Base-by-base conservation (phyloP, 1,139 yeast species). In the Blastobotrys indianensis region DNA sequence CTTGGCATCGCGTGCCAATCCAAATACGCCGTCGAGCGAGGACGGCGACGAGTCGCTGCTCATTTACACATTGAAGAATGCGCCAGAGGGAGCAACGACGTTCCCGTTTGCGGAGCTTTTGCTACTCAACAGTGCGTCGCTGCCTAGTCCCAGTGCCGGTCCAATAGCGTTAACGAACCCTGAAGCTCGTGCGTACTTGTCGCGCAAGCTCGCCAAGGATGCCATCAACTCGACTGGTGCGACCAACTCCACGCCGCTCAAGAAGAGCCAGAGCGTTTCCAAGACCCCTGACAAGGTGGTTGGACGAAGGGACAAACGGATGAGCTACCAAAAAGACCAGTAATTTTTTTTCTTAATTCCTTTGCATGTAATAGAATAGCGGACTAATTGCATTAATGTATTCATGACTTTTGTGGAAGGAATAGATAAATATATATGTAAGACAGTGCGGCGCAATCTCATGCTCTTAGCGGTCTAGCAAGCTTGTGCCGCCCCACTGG, bases 61-160 rank as follows among this genome's bases (percentile, higher is more conserved):
- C 11, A 43, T 63, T 34, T 56, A 57, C 38, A 61, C 69, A 0
- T 51, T 64, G 39, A 52, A 48, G 30, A 37, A 47, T 25, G 55
- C 65, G 2, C 55, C 62, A 1, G 39, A 52, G 10, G 58, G 53
- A n/a, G 50, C 59, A 1, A 46, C 47, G 10, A 51, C 56, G 4
- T 88, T 82, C 64, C 81, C 83, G n/a, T 67, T 85, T 17, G 79
- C 95, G 0, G 96, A 88, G 59, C 68, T 86, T 33, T 67, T 90
- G 11, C 57, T 82, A 2, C 71, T 84, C 51, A 85, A 85, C 61
- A 94, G 94, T 11, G 73, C 72, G 1, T 52, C 58, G 5, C 49
- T 65, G 17, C 68, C 72, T 4, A n/a, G n/a, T n/a, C n/a, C n/a
- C n/a, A n/a, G 35, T 51, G 5, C 48, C 6, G 42, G 45, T 3